Conservation (phyloP, 1,284 basidiomycete species). For the Serendipita sp. region DNA sequence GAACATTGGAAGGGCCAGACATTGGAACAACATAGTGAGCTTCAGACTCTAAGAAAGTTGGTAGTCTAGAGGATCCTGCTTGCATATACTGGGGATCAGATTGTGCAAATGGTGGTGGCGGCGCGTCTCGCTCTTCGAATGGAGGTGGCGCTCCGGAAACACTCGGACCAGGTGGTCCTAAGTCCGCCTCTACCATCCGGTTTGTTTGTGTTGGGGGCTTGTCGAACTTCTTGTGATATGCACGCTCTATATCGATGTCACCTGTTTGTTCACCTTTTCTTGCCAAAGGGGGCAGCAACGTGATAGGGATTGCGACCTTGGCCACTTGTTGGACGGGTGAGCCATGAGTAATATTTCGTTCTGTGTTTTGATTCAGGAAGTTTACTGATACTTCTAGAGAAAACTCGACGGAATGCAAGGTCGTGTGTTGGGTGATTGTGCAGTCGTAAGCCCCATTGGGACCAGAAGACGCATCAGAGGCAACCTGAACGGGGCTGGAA, state of each 20-base stretch:
- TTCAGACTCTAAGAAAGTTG: slow-evolving; percentile 68
- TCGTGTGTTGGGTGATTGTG: slow-evolving; percentile 59
- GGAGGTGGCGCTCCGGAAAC: slow-evolving; percentile 56
- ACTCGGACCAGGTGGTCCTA: slow-evolving; percentile 50
- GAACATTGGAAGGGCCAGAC: slow-evolving; percentile 22
- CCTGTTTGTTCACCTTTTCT: slow-evolving; percentile 49
- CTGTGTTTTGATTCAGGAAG: slow-evolving; percentile 48
- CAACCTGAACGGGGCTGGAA: slow-evolving; percentile 35
- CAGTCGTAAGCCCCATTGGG: slow-evolving; percentile 40
- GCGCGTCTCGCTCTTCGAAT: slow-evolving; percentile 60
- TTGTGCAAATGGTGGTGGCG: slow-evolving; percentile 57
- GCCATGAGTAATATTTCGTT: not conserved
- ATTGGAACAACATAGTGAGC: slow-evolving; percentile 31
- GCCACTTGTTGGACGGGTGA: slow-evolving; percentile 35
- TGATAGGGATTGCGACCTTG: slow-evolving; percentile 47
- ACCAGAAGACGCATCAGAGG: slow-evolving; percentile 30
- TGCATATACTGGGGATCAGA: slow-evolving; percentile 33
- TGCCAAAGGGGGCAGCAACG: slow-evolving; percentile 54
- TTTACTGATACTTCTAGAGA: slow-evolving; percentile 47
- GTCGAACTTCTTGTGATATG: slow-evolving; percentile 75
- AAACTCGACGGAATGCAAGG: slow-evolving; percentile 59
- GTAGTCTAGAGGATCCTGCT: slow-evolving; percentile 45
- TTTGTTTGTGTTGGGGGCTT: slow-evolving; percentile 55
- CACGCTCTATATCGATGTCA: slow-evolving; percentile 34
- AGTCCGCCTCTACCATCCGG: slow-evolving; percentile 48